Evolutionary conservation across 495 filamentous ascomycete species (phyloP).

Genomic region (Clavariopsis aquatica): DNA sequence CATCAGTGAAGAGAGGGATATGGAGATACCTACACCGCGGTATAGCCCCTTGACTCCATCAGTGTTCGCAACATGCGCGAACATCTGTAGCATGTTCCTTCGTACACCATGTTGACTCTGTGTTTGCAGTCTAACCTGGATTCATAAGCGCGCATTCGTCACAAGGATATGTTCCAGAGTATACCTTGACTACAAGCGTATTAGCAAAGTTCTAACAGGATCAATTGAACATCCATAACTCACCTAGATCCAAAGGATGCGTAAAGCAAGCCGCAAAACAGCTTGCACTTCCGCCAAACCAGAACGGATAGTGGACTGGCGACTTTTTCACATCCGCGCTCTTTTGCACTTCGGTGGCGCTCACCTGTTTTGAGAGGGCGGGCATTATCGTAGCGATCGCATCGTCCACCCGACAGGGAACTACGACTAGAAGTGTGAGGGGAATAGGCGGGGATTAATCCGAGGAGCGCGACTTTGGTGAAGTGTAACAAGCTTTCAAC

Average conservation of each 20-base stretch:
- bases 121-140: slow-evolving; percentile 84
- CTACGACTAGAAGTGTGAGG: background rate
- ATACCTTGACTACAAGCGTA: slow-evolving; percentile 38
- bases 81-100: slow-evolving; percentile 76
- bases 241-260: slow-evolving; percentile 84
- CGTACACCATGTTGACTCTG: slow-evolving; percentile 42
- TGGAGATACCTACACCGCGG: slow-evolving; percentile 60
- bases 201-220: slow-evolving; percentile 8
- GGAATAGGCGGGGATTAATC: too few species aligned
- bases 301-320: slow-evolving; percentile 61
- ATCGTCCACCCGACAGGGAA: slow-evolving; percentile 11
- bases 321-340: slow-evolving; percentile 40
- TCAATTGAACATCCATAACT: slow-evolving; percentile 35
- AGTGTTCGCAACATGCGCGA: slow-evolving; percentile 69
- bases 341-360: slow-evolving; percentile 34
- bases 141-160: slow-evolving; percentile 12
- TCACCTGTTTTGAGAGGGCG: slow-evolving; percentile 38
- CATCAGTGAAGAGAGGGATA: background rate
- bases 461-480: background rate
- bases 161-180: background rate
- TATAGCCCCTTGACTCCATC: slow-evolving; percentile 77
- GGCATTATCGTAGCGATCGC: slow-evolving; percentile 38
- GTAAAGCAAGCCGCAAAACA: slow-evolving; percentile 88
- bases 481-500: slow-evolving; percentile 6
- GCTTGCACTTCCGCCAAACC: slow-evolving; percentile 91